A percentile compares a stretch with the other conserved stretches of the same genome.
Evolutionary conservation across 192 early-diverging fungal species (phyloP).

Genomic region (Coemansia sp.): DNA sequence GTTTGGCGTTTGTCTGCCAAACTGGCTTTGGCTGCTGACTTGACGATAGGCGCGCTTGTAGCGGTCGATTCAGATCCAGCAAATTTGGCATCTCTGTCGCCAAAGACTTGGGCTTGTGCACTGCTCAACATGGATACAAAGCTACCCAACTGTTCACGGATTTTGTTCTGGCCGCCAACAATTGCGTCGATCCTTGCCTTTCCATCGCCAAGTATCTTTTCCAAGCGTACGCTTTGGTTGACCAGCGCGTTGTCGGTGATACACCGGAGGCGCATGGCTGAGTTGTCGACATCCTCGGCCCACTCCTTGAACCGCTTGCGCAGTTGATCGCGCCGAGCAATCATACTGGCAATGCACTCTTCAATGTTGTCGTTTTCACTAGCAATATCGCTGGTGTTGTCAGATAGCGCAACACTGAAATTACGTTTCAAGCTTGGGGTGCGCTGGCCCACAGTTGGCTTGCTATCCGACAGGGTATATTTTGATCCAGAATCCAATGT

Average conservation of each 20-base stretch:
- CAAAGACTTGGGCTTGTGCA: slow-evolving; percentile 43
- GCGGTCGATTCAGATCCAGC: background rate
- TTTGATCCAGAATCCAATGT: background rate
- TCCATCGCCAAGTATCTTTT: slow-evolving; percentile 27
- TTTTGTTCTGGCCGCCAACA: slow-evolving; percentile 23
- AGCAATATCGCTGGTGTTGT: background rate
- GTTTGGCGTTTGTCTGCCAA: background rate
- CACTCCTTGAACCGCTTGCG: slow-evolving; percentile 48
- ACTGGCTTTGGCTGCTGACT: background rate
- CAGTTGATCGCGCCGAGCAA: slow-evolving; percentile 32
- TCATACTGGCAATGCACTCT: slow-evolving; percentile 24
- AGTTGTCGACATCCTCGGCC: slow-evolving; percentile 20
- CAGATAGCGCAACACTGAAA: background rate
- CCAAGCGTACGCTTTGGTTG: slow-evolving; percentile 42
- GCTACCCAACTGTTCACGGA: slow-evolving; percentile 30
- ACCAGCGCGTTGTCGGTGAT: slow-evolving; percentile 47
- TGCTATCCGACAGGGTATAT: background rate
- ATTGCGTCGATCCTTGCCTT: slow-evolving; percentile 30
- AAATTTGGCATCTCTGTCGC: background rate
- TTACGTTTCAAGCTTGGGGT: slow-evolving; percentile 2
- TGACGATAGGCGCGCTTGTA: background rate
- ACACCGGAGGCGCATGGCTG: slow-evolving; percentile 18
- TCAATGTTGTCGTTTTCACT: slow-evolving; percentile 10
- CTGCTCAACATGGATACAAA: slow-evolving; percentile 43
- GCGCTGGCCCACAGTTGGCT: background rate